A percentile compares a stretch with the other conserved stretches of the same genome.
Evolutionary conservation across 495 filamentous ascomycete genomes (phyloP).

Genomic region (Jackrogersella minutella): DNA sequence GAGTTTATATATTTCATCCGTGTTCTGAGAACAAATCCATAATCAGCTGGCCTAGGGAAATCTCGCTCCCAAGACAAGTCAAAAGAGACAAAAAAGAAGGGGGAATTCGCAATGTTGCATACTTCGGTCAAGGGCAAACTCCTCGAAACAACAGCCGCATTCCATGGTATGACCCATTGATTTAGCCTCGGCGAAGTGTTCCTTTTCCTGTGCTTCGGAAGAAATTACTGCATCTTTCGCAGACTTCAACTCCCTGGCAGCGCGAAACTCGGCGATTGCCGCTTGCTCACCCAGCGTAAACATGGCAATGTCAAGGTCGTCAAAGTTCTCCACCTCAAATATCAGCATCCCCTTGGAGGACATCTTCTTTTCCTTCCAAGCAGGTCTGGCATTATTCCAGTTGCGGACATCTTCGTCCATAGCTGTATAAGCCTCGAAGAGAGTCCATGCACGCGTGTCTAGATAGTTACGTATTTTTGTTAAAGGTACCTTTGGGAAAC

Average conservation of each 20-base stretch:
- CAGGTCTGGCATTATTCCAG: conserved; percentile 1
- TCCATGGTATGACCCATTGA: conserved; percentile 63
- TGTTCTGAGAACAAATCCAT: no score
- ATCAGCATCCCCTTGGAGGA: neutral
- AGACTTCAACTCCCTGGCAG: conserved; percentile 34
- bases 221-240: conserved; percentile 24
- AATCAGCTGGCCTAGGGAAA: neutral
- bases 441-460: conserved; percentile 4
- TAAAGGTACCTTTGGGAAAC: conserved; percentile 31
- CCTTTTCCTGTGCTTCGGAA: conserved; percentile 51
- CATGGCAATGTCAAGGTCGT: conserved; percentile 6
- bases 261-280: conserved; percentile 44
- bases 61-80: no score
- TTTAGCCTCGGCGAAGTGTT: conserved; percentile 54
- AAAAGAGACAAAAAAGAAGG: neutral
- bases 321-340: neutral
- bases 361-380: conserved; percentile 40
- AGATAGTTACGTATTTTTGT: conserved; percentile 5
- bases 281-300: conserved; percentile 24
- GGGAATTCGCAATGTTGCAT: neutral
- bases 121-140: conserved; percentile 67
- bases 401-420: conserved; percentile 38
- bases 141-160: conserved; percentile 75
- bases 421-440: conserved; percentile 45
- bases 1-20: no score